A percentile compares a stretch with the other conserved stretches of the same genome.
These are phyloP conservation scores for Boletus sp. DNA, from an alignment of 768 basidiomycete genomes.

Conservation along the genomic window DNA sequence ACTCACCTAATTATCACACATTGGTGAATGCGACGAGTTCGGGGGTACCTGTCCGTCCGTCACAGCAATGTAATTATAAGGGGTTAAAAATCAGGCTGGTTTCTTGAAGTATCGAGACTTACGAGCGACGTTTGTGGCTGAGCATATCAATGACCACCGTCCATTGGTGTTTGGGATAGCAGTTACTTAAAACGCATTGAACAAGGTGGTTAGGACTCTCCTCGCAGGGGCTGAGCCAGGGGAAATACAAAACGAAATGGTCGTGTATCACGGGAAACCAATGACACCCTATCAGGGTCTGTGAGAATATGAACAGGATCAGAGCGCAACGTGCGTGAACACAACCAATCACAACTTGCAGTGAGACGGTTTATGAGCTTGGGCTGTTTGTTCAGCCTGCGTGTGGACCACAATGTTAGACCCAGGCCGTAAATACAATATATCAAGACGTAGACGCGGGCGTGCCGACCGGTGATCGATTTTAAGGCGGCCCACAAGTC, in stretches of 20 bases:
- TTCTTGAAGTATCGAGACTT: not conserved
- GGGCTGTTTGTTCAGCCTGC: rapidly evolving
- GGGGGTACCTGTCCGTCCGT: no score
- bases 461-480: not conserved
- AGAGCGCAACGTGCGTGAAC: not conserved
- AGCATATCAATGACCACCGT: not conserved
- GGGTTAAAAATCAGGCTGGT: not conserved
- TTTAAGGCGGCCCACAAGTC: not conserved
- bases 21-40: not conserved
- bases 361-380: not conserved
- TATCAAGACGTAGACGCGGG: not conserved
- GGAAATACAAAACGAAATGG: no score
- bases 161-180: no score
- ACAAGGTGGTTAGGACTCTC: no score
- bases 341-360: not conserved
- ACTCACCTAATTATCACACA: not conserved
- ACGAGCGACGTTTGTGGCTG: not conserved
- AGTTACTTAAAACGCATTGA: not conserved
- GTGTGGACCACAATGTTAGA: no score
- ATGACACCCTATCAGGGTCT: not conserved
- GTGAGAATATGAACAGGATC: not conserved
- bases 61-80: not conserved
- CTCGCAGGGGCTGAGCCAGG: not conserved
- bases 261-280: not conserved
- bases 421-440: no score